phyloP scores from a whole-genome alignment of 345 rosid species.

The Bruguiera sexangula region DNA sequence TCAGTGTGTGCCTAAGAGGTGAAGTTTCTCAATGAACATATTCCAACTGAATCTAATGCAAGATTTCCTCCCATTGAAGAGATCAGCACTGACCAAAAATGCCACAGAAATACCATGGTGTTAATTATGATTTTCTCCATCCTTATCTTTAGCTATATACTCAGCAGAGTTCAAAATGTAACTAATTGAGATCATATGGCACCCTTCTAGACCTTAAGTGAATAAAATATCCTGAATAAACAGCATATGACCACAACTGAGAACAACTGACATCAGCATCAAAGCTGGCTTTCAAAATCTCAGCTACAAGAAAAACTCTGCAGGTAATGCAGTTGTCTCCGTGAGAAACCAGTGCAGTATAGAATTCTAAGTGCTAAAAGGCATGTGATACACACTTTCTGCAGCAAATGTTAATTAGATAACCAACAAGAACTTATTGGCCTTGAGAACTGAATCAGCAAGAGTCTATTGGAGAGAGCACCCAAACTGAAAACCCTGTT shows the following conservation, averaged over 20 bases:
- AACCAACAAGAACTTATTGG: constrained; percentile 20
- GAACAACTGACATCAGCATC: not conserved
- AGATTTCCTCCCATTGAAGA: too few relatives aligned
- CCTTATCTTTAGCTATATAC: too few relatives aligned
- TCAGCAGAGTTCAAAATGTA: too few relatives aligned
- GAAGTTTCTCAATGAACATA: too few relatives aligned
- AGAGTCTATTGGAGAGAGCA: constrained; percentile 37
- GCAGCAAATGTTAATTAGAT: not conserved
- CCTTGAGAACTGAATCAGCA: constrained; percentile 32
- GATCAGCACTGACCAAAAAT: too few relatives aligned
- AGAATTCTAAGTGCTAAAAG: constrained; percentile 1
- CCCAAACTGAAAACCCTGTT: constrained; percentile 63
- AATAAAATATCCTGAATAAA: not conserved
- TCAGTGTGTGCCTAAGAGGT: too few relatives aligned
- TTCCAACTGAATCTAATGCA: too few relatives aligned
- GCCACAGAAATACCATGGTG: too few relatives aligned
- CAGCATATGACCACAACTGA: constrained; percentile 5
- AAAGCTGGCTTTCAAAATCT: constrained; percentile 12
- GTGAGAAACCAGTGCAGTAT: not conserved
- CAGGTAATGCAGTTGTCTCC: not conserved
- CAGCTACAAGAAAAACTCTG: not conserved
- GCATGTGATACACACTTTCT: not conserved
- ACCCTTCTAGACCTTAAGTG: too few relatives aligned
- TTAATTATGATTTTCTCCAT: too few relatives aligned
- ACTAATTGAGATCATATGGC: too few relatives aligned